Base-by-base conservation (phyloP, 805 yeast species). In the Spathaspora girioi region DNA sequence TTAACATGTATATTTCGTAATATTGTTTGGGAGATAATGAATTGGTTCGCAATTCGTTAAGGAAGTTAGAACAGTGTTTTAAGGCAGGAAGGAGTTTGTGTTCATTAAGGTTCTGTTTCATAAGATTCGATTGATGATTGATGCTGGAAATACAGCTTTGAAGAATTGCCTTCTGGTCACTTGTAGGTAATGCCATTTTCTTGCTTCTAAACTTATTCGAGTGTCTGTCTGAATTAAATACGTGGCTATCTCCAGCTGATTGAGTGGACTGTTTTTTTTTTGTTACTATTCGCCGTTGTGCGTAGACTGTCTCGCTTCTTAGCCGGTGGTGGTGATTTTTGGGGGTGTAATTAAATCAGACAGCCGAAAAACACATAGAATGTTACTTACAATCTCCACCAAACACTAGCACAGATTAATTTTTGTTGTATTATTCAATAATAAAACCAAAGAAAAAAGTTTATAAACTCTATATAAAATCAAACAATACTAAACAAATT, bases 1-100 rank as follows among this genome's bases (percentile, higher is more conserved):
- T 85, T 45, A 86, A 75, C 56, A 88, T 86, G 70, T 93, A 94
- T 43, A 94, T 71, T 67, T 92, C 98, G 66, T 94, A 94, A 76
- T 94, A 94, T 66, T 89, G 92, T 64, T 91, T 91, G 0, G 99
- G 97, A 2, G 89, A 78, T 52, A 90, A 73, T 45, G 76, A 75
- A 47, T 86, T 82, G 3, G 93, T 87, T 50, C 97, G 77, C 49
- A 93, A 72, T 68, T 92, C 97, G 32, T 84, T 83, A 50, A 94
- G 75, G 71, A 91, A 83, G 27, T 85, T 82, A 31, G 96, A 82
- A 32, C 96, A 89, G 64, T 91, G 94, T 60, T 90, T 89, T 52
- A 94, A 70, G 1, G 97, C 96, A 63, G 86, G 96, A 82, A 93
- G 84, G 49, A 93, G 77, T 61, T 82, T 82, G 54, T 70, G 68